Percentiles rank a stretch among this genome's conserved stretches.
Evolutionary conservation across 345 rosid species (phyloP).

Genomic region (Pistacia integerrima): DNA sequence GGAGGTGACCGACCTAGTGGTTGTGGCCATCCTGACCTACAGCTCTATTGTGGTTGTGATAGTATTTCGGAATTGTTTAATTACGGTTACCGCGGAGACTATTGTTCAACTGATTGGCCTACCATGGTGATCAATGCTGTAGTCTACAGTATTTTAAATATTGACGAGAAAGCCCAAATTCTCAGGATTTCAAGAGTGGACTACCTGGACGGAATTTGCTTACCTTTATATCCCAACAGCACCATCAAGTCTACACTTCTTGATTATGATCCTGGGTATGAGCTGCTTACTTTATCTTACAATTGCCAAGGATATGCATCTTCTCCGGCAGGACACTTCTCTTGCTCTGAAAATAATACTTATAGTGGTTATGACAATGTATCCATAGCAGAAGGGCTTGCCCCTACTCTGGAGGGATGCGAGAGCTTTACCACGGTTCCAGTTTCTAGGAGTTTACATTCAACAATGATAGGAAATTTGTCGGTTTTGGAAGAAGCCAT

Average conservation of each 20-base stretch:
- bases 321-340: not conserved
- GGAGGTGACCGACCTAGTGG: not conserved
- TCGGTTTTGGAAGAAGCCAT: too few species aligned
- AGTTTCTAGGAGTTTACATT: too few species aligned
- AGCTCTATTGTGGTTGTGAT: constrained; percentile 19
- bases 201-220: constrained; percentile 18
- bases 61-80: too few species aligned
- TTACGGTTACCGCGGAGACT: too few species aligned
- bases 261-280: constrained; percentile 6
- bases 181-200: constrained; percentile 25
- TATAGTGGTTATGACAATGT: too few species aligned
- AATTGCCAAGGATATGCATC: not conserved
- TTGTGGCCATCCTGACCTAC: constrained; percentile 33
- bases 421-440: too few species aligned
- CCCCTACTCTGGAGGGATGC: too few species aligned
- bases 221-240: constrained; percentile 13
- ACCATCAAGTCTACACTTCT: constrained; percentile 20
- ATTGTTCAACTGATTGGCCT: not conserved
- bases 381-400: not conserved
- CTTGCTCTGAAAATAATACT: not conserved
- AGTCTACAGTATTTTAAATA: constrained; percentile 16
- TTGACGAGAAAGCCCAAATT: not conserved
- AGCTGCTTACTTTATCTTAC: constrained; percentile 15
- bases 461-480: too few species aligned
- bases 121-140: not conserved